These are phyloP conservation scores for Aquilaria sinensis DNA, from an alignment of 345 rosid genomes.

Conservation along the genomic window DNA sequence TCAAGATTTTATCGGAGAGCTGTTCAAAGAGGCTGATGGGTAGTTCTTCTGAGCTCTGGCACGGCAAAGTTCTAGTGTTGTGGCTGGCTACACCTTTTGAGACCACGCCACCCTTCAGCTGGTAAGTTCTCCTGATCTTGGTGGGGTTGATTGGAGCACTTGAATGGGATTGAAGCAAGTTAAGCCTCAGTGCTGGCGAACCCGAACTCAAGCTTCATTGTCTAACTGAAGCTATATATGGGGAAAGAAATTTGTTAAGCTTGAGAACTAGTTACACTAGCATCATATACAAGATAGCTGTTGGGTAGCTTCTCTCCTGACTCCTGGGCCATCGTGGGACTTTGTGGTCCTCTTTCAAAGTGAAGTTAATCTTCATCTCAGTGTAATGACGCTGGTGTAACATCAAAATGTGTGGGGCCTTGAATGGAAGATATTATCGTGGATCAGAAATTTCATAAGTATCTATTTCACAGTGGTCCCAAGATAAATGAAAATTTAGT, in stretches of 20 bases:
- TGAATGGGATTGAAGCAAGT: not conserved
- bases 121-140: not conserved
- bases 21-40: slow-evolving; percentile 31
- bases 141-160: not conserved
- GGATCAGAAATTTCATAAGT: not conserved
- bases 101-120: not conserved
- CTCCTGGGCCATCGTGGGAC: not conserved
- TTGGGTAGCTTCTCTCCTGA: not conserved
- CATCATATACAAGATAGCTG: not conserved
- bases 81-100: not conserved
- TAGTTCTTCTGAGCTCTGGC: slow-evolving; percentile 1
- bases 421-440: not conserved
- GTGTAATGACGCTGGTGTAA: not conserved
- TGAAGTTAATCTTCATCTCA: not conserved
- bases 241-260: not conserved
- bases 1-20: slow-evolving; percentile 35
- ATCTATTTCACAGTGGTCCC: not conserved
- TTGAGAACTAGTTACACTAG: not conserved
- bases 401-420: not conserved
- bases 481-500: not conserved
- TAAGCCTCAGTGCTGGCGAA: not conserved
- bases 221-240: not conserved
- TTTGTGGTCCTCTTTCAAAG: not conserved
- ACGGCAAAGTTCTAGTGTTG: slow-evolving; percentile 3
- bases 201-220: not conserved